A percentile compares a stretch with the other conserved stretches of the same genome.
Conservation (phyloP, 495 filamentous ascomycete species). For the Penicillium bialowiezense region DNA sequence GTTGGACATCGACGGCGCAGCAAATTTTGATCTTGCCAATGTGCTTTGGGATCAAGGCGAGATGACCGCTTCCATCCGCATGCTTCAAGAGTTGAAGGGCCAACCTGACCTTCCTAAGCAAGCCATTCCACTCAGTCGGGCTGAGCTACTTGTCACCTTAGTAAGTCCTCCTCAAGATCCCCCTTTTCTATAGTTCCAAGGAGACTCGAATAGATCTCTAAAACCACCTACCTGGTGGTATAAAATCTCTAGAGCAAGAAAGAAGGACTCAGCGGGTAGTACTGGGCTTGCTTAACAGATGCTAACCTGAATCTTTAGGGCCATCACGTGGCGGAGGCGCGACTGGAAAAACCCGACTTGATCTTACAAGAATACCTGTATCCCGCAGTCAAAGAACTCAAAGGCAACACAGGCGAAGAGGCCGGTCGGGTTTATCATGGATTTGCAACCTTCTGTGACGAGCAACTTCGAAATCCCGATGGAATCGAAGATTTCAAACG, state of each 20-base stretch:
- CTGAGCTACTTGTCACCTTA: conserved; percentile 81
- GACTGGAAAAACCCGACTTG: conserved; percentile 86
- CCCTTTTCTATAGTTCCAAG: no score
- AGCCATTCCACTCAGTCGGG: conserved; percentile 67
- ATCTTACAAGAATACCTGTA: conserved; percentile 83
- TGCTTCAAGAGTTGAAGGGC: conserved; percentile 72
- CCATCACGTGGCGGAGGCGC: conserved; percentile 83
- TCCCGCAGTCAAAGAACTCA: conserved; percentile 77
- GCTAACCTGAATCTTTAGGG: conserved; percentile 42
- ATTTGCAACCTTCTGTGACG: conserved; percentile 93
- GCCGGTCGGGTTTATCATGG: conserved; percentile 90
- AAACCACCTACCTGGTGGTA: no score
- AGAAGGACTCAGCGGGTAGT: no score
- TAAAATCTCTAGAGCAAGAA: no score
- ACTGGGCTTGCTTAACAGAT: no score
- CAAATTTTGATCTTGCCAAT: conserved; percentile 75
- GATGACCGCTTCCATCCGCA: conserved; percentile 82
- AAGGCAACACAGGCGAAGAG: conserved; percentile 63
- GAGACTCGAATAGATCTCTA: no score
- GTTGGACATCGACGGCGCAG: conserved; percentile 70
- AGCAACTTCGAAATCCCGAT: conserved; percentile 81
- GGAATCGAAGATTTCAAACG: conserved; percentile 81
- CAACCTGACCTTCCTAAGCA: conserved; percentile 64
- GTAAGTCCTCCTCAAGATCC: conserved; percentile 40
- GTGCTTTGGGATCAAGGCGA: conserved; percentile 96